These are phyloP conservation scores for Delphinella strobiligena DNA, from an alignment of 2,329 filamentous ascomycete species.

Conservation along the genomic window DNA sequence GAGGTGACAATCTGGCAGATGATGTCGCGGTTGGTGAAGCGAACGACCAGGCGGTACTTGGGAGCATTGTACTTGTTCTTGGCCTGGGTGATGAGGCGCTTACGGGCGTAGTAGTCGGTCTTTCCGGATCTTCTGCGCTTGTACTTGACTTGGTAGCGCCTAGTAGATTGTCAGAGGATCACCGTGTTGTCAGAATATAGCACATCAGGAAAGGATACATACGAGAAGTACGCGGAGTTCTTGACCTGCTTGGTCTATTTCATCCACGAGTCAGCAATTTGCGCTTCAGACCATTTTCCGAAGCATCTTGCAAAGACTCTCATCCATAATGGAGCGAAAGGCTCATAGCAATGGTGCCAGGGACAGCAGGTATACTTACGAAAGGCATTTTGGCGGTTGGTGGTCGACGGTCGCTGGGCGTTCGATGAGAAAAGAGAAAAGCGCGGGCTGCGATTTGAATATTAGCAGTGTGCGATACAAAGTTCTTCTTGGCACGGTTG, in stretches of 20 bases:
- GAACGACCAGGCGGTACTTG: conserved; percentile 99
- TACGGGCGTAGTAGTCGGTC: conserved; percentile 99
- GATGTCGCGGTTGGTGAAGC: conserved; percentile 77
- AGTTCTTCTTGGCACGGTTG: neutral
- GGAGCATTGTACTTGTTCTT: conserved; percentile 99
- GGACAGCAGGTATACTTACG: conserved; percentile 28
- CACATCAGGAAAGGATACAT: conserved; percentile 29
- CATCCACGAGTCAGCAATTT: conserved; percentile 96
- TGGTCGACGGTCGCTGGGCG: neutral
- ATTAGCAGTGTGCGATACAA: neutral
- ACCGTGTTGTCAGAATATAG: conserved; percentile 4
- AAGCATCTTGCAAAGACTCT: conserved; percentile 98
- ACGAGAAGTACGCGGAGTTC: conserved; percentile 99
- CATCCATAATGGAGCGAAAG: conserved; percentile 7
- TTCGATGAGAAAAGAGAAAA: neutral
- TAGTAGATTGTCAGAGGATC: conserved; percentile 27
- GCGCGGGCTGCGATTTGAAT: neutral
- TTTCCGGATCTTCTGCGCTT: conserved; percentile 91
- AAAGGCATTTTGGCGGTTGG: conserved; percentile 27
- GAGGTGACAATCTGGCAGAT: conserved; percentile 94
- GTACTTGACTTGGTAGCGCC: conserved; percentile 99
- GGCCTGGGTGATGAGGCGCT: conserved; percentile 98
- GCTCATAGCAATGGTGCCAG: conserved; percentile 1
- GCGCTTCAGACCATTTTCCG: conserved; percentile 84
- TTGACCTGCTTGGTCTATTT: conserved; percentile 84